Evolutionary conservation across 345 rosid genomes (phyloP), one percentile per base, ranked within the genome.

Genomic region (Fremontodendron californicum): DNA sequence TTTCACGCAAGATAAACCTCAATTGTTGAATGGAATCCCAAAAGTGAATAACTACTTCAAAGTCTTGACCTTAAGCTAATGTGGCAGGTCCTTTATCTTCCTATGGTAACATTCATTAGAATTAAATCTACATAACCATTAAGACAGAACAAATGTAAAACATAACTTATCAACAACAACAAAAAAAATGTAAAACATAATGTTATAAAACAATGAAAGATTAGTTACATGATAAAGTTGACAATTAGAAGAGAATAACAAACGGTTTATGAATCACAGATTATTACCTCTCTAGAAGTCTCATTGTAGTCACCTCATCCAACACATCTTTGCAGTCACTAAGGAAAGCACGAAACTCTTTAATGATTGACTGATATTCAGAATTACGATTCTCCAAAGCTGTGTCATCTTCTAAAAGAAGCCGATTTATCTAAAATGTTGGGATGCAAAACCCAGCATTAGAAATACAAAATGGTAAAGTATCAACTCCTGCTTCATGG

Each of bases 301-400:
- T 94, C 99, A 96, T 94, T 55, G 99, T 92, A 52, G 99, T 96
- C 84, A 93, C 90, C 91, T 96, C 98, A 86, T 94, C 98, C 84
- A 96, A 89, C 48, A 94, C 99, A 86, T 93, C 95, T 84, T 92
- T 92, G 89, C 91, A 85, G 83, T 96, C 99, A 75, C 98, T 83
- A 74, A 94, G 91, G 86, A 96, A 96, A 78, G 98, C 99, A 85
- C 97, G 88, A 39, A 92, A 96, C 80, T 96, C 97, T 85, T 77
- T 90, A 83, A 94, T 92, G 83, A 94, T 85, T 64, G 88, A 84
- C 71, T 91, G 96, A 75, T 92, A 91, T 82, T 96, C 97, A 29
- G 94, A 91, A 83, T 85, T 85, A 43, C 76, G 94, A 86, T 91
- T 91, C 80, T 92, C 97, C 82, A 85, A 75, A 79, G 97, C 95